Base-by-base conservation (phyloP, 2,329 filamentous ascomycete species). In the Davidsoniella eucalypti region DNA sequence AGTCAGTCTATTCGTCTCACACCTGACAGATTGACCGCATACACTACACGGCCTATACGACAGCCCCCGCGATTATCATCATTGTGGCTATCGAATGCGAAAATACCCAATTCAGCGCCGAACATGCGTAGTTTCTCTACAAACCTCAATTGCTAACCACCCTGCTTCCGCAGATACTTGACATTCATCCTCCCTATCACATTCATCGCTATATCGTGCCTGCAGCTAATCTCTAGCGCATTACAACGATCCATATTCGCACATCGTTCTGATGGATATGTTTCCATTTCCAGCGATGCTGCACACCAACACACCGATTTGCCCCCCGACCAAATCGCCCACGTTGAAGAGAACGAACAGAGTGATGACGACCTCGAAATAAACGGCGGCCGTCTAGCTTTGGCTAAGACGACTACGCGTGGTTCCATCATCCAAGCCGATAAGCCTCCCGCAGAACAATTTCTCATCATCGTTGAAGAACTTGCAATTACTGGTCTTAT, bases 141-240 rank as follows among this genome's bases (percentile, higher is more conserved):
- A 29, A 5, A n/a, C 9, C 17, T 38, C 12, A n/a, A 16, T 40
- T 29, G n/a, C 44, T 47, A 33, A 48, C 40, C 14, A 12, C 21
- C 12, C 40, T 33, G 10, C 6, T 23, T 7, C 42, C 33, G 55
- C 62, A 90, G 85, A 64, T 88, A 84, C 63, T 75, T 94, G 49
- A 81, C 85, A 64, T 78, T 85, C 54, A 69, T 94, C 44, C 72
- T 96, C 50, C 92, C 92, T 50, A 69, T 92, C 54, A 67, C 80
- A 54, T 71, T 82, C 52, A 76, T 87, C 63, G 73, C 67, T 55
- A 58, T 83, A 23, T 96, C 92, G 5, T 63, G 88, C 56, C 61
- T 84, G 48, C 71, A 79, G 57, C 73, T 94, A 51, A 57, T 73
- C 52, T 61, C 73, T 57, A 77, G 37, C 26, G 47, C 47, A 18